Base-by-base conservation (phyloP, 2,329 filamentous ascomycete genomes). In the Monosporascus sp. region DNA sequence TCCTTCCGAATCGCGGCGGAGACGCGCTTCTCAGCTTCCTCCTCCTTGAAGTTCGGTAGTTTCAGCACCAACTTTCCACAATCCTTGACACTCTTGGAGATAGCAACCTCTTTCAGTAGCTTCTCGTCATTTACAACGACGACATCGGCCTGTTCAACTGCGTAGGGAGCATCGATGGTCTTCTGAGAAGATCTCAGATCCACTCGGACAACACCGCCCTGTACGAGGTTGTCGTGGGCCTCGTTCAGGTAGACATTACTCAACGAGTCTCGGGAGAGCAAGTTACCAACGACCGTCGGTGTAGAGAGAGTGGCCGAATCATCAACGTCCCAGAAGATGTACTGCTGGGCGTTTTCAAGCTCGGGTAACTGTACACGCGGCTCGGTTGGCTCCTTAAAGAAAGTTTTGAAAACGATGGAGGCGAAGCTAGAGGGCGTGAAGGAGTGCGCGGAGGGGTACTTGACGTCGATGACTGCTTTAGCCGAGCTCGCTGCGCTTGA, bases 301-400 rank as follows among this genome's bases (percentile, higher is more conserved):
- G 90, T 85, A 54, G 77, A 77, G 50, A 80, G 78, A 50, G 87
- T 81, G 1, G 77, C 72, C 27, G 91, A 91, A 69, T 85, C 81
- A 66, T 96, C 93, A 41, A 89, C 69, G 62, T 97, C 89, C 91
- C 92, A 97, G 80, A 99, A 97, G 14, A 86, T 87, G 75, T 94
- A 97, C 72, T 97, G 89, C 70, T 89, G 81, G 20, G 86, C 83
- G 60, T 83, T 76, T 51, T 85, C 70, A 47, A 77, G 69, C n/a
- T 70, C 63, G 25, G 60, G 61, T 57, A 76, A 53, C 62, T 70
- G 56, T 67, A 67, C 64, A 53, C 73, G 72, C 24, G 71, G 67
- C 48, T 74, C 70, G 50, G 73, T 80, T 62, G 87, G 87, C 57
- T 61, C 39, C 62, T 83, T 81, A 66, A 69, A 72, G 54, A 75